A percentile compares a stretch with the other conserved stretches of the same genome.
Conservation (phyloP, 1,139 yeast species). For the Chernovozyma sophiae-reginae region DNA sequence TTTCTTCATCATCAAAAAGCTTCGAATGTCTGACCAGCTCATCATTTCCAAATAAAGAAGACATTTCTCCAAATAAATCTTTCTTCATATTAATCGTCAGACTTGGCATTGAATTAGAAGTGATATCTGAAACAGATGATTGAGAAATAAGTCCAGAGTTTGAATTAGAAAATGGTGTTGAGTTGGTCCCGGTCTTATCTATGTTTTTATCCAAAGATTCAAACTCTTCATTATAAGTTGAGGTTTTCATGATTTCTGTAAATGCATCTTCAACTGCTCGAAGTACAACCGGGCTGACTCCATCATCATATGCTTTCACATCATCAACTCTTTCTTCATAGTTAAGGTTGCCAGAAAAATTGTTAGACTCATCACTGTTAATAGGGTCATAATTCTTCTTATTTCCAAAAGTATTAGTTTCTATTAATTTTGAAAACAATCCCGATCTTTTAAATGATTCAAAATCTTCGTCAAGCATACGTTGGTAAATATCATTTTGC, state of each 20-base stretch:
- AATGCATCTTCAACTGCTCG: constrained; percentile 71
- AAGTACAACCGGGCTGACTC: constrained; percentile 43
- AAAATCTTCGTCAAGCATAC: constrained; percentile 49
- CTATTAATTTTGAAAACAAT: constrained; percentile 40
- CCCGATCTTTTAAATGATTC: constrained; percentile 46
- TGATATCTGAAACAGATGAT: neutral
- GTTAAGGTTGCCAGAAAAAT: neutral
- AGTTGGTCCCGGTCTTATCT: neutral
- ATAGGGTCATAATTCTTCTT: neutral
- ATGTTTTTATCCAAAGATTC: neutral
- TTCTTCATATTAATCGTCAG: constrained; percentile 22
- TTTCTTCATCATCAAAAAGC: constrained; percentile 31
- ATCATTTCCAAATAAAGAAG: constrained; percentile 18
- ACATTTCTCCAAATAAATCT: constrained; percentile 35
- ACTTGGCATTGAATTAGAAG: neutral
- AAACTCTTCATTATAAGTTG: neutral
- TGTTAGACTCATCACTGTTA: neutral
- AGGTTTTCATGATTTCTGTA: constrained; percentile 51
- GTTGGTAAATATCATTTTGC: constrained; percentile 49
- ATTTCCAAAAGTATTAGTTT: constrained; percentile 29
- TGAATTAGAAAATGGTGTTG: too few species aligned
- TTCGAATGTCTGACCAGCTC: constrained; percentile 19
- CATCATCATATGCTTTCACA: constrained; percentile 7
- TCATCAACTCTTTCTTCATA: neutral
- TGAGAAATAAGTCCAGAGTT: neutral